Percentiles rank a stretch among this genome's conserved stretches.
These are phyloP conservation scores for Bothriochloa decipiens DNA, from an alignment of 176 grass and related monocot species.

Conservation along the genomic window DNA sequence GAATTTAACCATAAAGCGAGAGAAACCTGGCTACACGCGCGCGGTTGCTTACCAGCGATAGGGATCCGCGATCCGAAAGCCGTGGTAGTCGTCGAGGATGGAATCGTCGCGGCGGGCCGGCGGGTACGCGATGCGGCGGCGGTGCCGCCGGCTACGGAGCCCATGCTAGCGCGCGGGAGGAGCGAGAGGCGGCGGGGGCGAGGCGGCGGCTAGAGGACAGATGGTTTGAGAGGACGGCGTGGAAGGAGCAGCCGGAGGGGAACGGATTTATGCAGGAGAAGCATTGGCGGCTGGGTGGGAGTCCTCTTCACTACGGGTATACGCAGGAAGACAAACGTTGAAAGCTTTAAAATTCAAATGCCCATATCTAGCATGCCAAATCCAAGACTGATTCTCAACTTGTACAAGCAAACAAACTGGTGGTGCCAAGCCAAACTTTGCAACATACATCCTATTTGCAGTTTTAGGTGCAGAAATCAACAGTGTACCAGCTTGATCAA, in stretches of 20 bases:
- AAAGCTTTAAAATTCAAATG: no score
- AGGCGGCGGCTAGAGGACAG: neutral
- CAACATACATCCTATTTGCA: no score
- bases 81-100: constrained; percentile 67
- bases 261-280: constrained; percentile 10
- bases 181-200: neutral
- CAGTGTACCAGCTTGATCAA: no score
- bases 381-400: no score
- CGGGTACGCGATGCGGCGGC: constrained; percentile 59
- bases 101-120: constrained; percentile 64
- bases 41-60: constrained; percentile 69
- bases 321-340: no score
- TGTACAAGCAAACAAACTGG: no score
- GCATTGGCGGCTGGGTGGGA: neutral
- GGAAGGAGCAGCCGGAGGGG: neutral
- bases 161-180: constrained; percentile 49
- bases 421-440: no score
- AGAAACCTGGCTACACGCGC: neutral
- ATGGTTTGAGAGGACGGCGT: constrained; percentile 15
- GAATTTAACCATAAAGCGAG: neutral
- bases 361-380: no score
- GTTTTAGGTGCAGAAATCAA: no score
- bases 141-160: constrained; percentile 46
- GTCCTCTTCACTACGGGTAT: neutral
- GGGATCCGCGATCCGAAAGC: constrained; percentile 66